These are phyloP conservation scores for Endogone sp. DNA, from an alignment of 192 early-diverging fungal species.

Conservation along the genomic window DNA sequence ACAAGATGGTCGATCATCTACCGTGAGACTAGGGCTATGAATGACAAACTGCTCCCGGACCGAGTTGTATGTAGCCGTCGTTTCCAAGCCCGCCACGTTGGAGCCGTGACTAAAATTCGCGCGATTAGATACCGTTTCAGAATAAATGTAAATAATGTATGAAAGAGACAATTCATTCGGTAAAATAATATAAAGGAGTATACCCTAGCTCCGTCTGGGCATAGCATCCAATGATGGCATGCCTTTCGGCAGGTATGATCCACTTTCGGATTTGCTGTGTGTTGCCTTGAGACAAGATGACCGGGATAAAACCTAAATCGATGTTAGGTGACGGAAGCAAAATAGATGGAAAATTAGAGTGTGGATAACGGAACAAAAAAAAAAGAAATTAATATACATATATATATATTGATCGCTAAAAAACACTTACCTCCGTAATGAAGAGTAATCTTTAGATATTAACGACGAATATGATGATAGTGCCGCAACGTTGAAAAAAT, in stretches of 20 bases:
- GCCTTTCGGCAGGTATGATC: slow-evolving; percentile 58
- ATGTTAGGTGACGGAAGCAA: neutral
- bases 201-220: slow-evolving; percentile 81
- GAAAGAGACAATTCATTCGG: slow-evolving; percentile 19
- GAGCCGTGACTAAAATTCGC: slow-evolving; percentile 66
- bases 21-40: slow-evolving; percentile 43
- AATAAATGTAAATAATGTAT: slow-evolving; percentile 54
- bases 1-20: neutral
- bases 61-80: slow-evolving; percentile 80
- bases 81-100: slow-evolving; percentile 86
- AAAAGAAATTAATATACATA: slow-evolving; percentile 6
- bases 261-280: slow-evolving; percentile 71
- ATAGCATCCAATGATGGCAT: slow-evolving; percentile 79
- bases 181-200: slow-evolving; percentile 2
- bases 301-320: slow-evolving; percentile 68
- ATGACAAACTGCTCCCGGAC: slow-evolving; percentile 74
- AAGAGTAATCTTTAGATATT: slow-evolving; percentile 19
- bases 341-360: too few relatives aligned
- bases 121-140: slow-evolving; percentile 45
- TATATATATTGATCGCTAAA: neutral
- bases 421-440: slow-evolving; percentile 28
- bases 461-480: too few relatives aligned
- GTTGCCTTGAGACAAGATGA: slow-evolving; percentile 65
- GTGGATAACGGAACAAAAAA: slow-evolving; percentile 39
- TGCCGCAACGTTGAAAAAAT: too few relatives aligned